Evolutionary conservation across 176 grass and related monocot species (phyloP), one percentile per base, ranked within the genome.

Genomic region (Luzula sylvatica): DNA sequence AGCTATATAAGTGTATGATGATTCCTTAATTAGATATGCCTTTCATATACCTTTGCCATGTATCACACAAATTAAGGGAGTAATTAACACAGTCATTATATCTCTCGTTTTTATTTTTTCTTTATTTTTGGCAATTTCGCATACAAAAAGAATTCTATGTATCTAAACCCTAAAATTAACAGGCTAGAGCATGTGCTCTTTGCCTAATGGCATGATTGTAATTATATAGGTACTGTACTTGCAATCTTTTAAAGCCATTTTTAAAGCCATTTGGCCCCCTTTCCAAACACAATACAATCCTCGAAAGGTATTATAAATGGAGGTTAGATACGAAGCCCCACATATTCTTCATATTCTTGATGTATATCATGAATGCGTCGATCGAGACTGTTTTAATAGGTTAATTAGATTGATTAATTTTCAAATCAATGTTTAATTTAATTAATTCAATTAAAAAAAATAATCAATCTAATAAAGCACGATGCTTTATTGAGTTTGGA

Each of bases 191-290:
- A 29, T 64, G 20, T 49, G 64, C 50, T 28, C 56, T 41, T 48
- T 61, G 47, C 28, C 46, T 52, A 52, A 20, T 53, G 35, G 21
- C 64, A 82, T 74, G 78, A 69, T 60, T 82, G 7, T 13, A 13
- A 18, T 30, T 17, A 42, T 42, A 7, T 58, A 42, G 42, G 13
- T 21, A 38, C 17, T 60, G 56, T 44, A 26, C 56, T 60, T 57
- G 38, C 20, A 41, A 60, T 44, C 38, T 60, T 60, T 17, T 18
- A 44, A 60, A 60, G 54, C 16, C 30, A 5, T 5, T 56, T 56
- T 56, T 38, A 56, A 30, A 56, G 17, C 19, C 18, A 42, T 41
- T 24, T 24, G 38, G 35, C 15, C 28, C 20, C 23, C 7, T 28
- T 59, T 17, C 8, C 25, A 38, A 35, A 35, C 30, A 35, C 30